Conservation (phyloP, 768 basidiomycete species). For the Termitomyces sp. region DNA sequence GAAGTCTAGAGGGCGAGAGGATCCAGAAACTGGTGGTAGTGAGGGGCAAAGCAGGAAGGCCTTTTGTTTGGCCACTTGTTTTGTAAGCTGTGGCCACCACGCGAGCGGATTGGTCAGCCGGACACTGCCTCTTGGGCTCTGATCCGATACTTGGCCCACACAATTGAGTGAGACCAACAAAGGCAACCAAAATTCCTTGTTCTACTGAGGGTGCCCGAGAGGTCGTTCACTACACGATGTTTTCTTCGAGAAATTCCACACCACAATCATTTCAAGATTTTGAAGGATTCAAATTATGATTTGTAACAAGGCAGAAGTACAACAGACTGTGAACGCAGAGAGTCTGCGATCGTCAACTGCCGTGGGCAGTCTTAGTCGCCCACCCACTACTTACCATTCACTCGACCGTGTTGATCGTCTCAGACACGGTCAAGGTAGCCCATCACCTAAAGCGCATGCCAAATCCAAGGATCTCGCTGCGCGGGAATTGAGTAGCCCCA, state of each 20-base stretch:
- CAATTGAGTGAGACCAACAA: neutral
- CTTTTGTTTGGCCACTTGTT: conserved; percentile 39
- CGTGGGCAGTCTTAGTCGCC: neutral
- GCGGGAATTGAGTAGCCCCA: neutral
- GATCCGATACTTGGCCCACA: conserved; percentile 1
- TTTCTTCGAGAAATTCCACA: neutral
- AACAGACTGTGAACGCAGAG: neutral
- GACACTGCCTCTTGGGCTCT: conserved; percentile 15
- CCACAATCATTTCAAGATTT: neutral
- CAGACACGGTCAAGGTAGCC: neutral
- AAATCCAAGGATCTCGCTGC: neutral
- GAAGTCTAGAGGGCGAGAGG: conserved; percentile 21
- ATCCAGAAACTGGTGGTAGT: conserved; percentile 40
- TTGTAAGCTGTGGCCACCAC: conserved; percentile 32
- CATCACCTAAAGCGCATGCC: neutral
- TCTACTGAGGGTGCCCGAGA: neutral
- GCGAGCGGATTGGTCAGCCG: conserved; percentile 31
- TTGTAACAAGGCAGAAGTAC: neutral
- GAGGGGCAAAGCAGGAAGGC: conserved; percentile 38
- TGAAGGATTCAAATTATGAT: neutral
- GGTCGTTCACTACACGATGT: no score
- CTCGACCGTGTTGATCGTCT: neutral
- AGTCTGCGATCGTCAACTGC: neutral
- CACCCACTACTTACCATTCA: neutral
- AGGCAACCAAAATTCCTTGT: neutral